Percentiles rank a stretch among this genome's conserved stretches.
Conservation (phyloP, 768 basidiomycete genomes). For the Pleurotus platypus region DNA sequence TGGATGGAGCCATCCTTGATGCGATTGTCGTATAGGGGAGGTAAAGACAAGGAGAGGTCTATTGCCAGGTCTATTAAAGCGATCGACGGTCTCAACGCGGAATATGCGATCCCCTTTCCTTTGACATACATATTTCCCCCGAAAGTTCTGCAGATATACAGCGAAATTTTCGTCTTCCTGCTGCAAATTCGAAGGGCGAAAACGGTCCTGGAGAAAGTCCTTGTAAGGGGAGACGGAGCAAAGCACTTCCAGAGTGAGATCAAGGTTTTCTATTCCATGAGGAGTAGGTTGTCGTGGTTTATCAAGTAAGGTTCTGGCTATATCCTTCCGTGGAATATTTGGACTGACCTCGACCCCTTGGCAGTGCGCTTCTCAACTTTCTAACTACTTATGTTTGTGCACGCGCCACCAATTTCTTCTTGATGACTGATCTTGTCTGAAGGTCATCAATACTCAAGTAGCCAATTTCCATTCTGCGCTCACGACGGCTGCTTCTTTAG, state of each 20-base stretch:
- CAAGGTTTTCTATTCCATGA: constrained; percentile 74
- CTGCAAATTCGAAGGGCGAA: constrained; percentile 75
- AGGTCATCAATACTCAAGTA: constrained; percentile 71
- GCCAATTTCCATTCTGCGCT: constrained; percentile 57
- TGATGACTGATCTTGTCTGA: constrained; percentile 3
- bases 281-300: constrained; percentile 80
- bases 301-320: constrained; percentile 58
- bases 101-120: constrained; percentile 81
- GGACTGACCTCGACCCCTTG: constrained; percentile 4
- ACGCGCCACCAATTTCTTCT: neutral
- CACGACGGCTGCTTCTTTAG: constrained; percentile 55
- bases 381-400: constrained; percentile 64
- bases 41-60: constrained; percentile 39
- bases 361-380: constrained; percentile 64
- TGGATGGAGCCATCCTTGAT: constrained; percentile 71
- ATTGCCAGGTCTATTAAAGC: constrained; percentile 55
- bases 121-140: constrained; percentile 75
- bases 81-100: constrained; percentile 64
- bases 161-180: constrained; percentile 66
- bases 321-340: neutral
- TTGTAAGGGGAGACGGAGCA: constrained; percentile 50
- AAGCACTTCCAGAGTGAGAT: constrained; percentile 39
- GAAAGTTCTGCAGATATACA: constrained; percentile 50
- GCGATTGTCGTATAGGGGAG: constrained; percentile 64
- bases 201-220: constrained; percentile 62